Base-by-base conservation (phyloP, 176 grass and related monocot species). In the Melocanna baccifera region DNA sequence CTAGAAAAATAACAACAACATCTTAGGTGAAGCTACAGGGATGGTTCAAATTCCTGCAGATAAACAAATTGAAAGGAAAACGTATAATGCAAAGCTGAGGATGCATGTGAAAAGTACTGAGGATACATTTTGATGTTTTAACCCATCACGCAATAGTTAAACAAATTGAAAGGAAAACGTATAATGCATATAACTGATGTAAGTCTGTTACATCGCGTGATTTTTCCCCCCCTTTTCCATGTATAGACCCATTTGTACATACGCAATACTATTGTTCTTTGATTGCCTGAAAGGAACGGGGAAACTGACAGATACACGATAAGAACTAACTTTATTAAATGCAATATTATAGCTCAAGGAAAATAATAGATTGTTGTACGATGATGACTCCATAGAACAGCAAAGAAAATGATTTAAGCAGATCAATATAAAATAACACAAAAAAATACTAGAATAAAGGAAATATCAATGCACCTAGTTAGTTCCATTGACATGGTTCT, bases 401-500 rank as follows among this genome's bases (percentile, higher is more conserved):
- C 67, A 78, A 50, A 62, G 42, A 79, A 86, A 86, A 56, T 63
- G 22, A 65, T 65, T 51, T 43, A 43, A 80, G 45, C 16, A 67
- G 34, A 56, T 87, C 55, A 7, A 51, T 16, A 37, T 69, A 69
- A 52, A 67, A 43, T 3, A 69, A 55, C 64, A 69, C 7, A 40
- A 36, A 63, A 63, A 36, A 68, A 18, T 1, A 69, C n/a, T 39
- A 71, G 6, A 59, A 70, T 22, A 67, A 74, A 75, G 22, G 15
- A 76, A 72, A 61, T 43, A 64, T 83, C 37, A 56, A 93, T 87
- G 59, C 58, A 87, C 87, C 86, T 79, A 90, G 92, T 89, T 73
- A 98, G 95, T 82, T 98, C 95, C 89, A 95, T 91, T 71, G 91
- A 85, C 89, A 95, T 98, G 25, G 89, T 77, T 79, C 52, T 89